phyloP scores from a whole-genome alignment of 2,329 filamentous ascomycete species.

The Alternaria sp. region DNA sequence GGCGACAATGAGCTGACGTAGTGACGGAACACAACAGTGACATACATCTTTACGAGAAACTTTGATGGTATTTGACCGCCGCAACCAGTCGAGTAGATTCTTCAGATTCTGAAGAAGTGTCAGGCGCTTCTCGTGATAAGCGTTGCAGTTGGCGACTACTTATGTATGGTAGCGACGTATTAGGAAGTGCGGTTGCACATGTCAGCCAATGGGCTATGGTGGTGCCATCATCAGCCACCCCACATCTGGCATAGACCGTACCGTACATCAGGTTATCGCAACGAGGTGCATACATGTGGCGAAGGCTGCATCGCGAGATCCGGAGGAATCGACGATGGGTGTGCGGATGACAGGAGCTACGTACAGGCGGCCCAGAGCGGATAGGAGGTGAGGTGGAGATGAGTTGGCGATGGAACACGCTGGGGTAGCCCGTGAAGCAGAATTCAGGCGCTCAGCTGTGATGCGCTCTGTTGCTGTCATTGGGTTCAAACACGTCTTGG shows the following conservation, averaged over 20 bases:
- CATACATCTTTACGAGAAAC: neutral
- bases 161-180: neutral
- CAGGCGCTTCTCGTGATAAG: neutral
- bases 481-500: neutral
- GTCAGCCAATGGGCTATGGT: neutral
- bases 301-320: neutral
- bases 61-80: neutral
- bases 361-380: neutral
- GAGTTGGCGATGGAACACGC: constrained; percentile 8
- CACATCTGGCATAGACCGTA: neutral
- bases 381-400: constrained; percentile 2
- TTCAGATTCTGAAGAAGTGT: too few relatives aligned
- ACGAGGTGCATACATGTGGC: constrained; percentile 4
- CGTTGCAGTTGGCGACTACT: neutral
- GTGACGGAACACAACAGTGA: neutral
- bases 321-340: constrained; percentile 3
- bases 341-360: neutral
- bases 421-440: constrained; percentile 8
- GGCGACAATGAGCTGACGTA: neutral
- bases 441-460: constrained; percentile 1
- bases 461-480: constrained; percentile 1
- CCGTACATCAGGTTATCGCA: constrained; percentile 1
- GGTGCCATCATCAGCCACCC: neutral
- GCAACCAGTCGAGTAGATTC: too few relatives aligned
- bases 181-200: neutral